Conservation (phyloP, 441 rosid genomes). For the Bruguiera hainesii region DNA sequence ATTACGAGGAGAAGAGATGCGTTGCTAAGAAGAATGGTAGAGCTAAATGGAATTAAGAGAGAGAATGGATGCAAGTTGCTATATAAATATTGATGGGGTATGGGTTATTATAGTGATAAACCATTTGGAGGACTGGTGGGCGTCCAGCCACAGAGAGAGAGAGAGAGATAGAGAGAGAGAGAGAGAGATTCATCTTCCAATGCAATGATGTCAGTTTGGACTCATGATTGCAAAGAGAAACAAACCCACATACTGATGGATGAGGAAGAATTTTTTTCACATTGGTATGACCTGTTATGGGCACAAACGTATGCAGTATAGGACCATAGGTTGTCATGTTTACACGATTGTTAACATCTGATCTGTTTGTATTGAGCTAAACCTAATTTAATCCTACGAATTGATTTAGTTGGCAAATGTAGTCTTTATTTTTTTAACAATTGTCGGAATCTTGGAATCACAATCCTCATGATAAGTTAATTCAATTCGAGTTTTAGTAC, state of each 20-base stretch:
- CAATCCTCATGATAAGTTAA: too few relatives aligned
- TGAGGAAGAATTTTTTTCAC: background rate
- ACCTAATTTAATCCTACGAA: too few relatives aligned
- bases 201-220: conserved; percentile 41
- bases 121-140: conserved; percentile 21
- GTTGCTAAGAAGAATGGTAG: background rate
- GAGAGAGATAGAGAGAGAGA: conserved; percentile 1
- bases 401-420: too few relatives aligned
- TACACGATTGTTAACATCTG: too few relatives aligned
- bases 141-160: conserved; percentile 9
- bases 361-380: too few relatives aligned
- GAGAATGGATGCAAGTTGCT: conserved; percentile 8
- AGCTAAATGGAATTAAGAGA: conserved; percentile 15
- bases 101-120: background rate
- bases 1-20: background rate
- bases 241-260: conserved; percentile 25
- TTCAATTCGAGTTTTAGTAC: too few relatives aligned
- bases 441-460: too few relatives aligned
- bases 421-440: too few relatives aligned
- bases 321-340: too few relatives aligned
- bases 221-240: conserved; percentile 39
- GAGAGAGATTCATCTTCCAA: conserved; percentile 19
- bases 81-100: conserved; percentile 29
- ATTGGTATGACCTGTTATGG: too few relatives aligned
- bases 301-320: too few relatives aligned